These are phyloP conservation scores for Cercophora samala DNA, from an alignment of 495 filamentous ascomycete species.

Conservation along the genomic window DNA sequence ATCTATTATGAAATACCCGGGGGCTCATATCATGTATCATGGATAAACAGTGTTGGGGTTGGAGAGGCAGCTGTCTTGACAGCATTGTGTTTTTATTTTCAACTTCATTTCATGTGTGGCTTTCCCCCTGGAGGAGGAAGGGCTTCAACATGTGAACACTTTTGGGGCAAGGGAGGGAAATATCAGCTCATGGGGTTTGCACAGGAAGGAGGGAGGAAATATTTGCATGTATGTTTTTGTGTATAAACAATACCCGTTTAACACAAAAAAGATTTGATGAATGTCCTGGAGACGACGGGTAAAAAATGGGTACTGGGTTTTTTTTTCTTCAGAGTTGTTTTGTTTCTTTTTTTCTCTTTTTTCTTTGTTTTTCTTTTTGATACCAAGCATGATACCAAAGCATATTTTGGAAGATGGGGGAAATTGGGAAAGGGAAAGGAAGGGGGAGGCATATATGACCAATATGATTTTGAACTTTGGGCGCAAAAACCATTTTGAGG, in stretches of 20 bases:
- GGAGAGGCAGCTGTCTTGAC: not conserved
- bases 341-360: conserved; percentile 7
- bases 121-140: not conserved
- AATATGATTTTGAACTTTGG: not conserved
- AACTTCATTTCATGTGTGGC: not conserved
- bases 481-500: not conserved
- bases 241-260: conserved; percentile 5
- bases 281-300: not conserved
- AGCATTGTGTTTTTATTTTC: not conserved
- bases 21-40: conserved; percentile 11
- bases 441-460: not conserved
- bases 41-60: conserved; percentile 11
- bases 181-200: not conserved
- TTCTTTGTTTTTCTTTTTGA: conserved; percentile 7
- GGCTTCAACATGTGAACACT: not conserved
- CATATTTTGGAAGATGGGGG: conserved; percentile 2
- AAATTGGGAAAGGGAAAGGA: not conserved
- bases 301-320: not conserved
- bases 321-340: not conserved
- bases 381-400: conserved; percentile 6
- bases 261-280: not conserved
- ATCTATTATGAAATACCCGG: conserved; percentile 13
- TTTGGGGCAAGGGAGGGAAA: not conserved
- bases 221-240: conserved; percentile 4
- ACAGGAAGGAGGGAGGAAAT: not conserved